Base-by-base conservation (phyloP, 306 rosid species). In the Glycine latifolia region DNA sequence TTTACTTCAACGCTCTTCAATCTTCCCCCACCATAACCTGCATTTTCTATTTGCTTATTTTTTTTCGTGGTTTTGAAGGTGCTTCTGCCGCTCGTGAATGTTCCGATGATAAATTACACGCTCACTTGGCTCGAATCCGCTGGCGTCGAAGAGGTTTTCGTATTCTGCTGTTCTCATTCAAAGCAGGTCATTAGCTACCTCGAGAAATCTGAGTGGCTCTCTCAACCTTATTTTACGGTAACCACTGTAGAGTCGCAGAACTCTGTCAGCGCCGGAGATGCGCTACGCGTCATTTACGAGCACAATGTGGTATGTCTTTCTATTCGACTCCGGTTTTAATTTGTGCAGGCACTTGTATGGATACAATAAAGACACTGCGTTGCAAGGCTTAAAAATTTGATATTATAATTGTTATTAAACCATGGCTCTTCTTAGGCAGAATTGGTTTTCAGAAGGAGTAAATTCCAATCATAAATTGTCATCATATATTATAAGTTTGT, bases 91-190 rank as follows among this genome's bases (percentile, higher is more conserved):
- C 71, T 96, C 2, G 97, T 89, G 17, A 96, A 96, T 81, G 94
- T 87, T 75, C 99, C 98, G 2, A 91, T 96, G 99, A 93, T 96
- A 66, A 79, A 91, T 83, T 96, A 93, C 89, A 88, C 98, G 14
- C 78, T 96, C 82, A 89, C 95, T 0, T 96, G 99, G 98, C 97
- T 96, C 26, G 99, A 96, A 88, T 96, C 97, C 3, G 98, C 99
- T 1, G 98, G 97, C 16, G 92, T 96, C 4, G 99, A 93, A 82
- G 99, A 96, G 89, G 99, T 96, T 76, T 89, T 93, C 56, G 97
- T 93, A 26, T 96, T 96, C 84, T 93, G 98, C 75, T 96, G 98
- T 70, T 91, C 98, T 83, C 96, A 96, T 78, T 85, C 99, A 4
- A 92, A 91, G 73, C 99, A 96, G 86, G 97, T 96, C 73, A 91